Percentiles rank a stretch among this genome's conserved stretches.
These are phyloP conservation scores for Yamadazyma sp. DNA, from an alignment of 1,139 yeast genomes.

Conservation along the genomic window DNA sequence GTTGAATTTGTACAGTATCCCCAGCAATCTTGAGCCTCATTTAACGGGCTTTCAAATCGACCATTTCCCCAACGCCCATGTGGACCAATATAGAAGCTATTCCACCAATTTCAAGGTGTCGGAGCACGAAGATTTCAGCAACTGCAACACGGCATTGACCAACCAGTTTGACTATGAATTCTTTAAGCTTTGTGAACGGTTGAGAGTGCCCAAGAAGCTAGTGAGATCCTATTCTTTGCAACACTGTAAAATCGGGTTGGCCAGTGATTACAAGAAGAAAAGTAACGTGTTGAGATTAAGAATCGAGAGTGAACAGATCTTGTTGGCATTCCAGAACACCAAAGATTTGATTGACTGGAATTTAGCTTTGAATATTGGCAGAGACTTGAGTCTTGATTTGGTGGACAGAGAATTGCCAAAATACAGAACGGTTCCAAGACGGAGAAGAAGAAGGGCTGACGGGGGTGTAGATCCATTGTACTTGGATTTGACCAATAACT, in stretches of 20 bases:
- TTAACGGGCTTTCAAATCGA: conserved; percentile 20
- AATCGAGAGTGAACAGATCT: conserved; percentile 66
- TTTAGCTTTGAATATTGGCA: conserved; percentile 56
- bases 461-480: conserved; percentile 8
- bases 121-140: conserved; percentile 5
- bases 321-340: conserved; percentile 53
- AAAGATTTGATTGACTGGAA: conserved; percentile 70
- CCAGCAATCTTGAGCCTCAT: conserved; percentile 32
- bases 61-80: conserved; percentile 1
- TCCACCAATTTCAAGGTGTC: conserved; percentile 2
- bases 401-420: conserved; percentile 59
- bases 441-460: conserved; percentile 42
- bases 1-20: conserved; percentile 56
- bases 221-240: conserved; percentile 65
- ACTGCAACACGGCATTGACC: conserved; percentile 30
- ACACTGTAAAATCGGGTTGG: conserved; percentile 67
- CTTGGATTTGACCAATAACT: conserved; percentile 4
- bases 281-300: conserved; percentile 60
- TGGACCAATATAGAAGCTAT: conserved; percentile 8
- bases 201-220: conserved; percentile 28
- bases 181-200: conserved; percentile 29
- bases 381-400: conserved; percentile 64
- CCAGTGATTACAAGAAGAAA: conserved; percentile 65
- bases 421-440: conserved; percentile 72
- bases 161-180: conserved; percentile 40